Evolutionary conservation across 148 eudicot species (phyloP).

Genomic region (Rhododendron williamsianum): DNA sequence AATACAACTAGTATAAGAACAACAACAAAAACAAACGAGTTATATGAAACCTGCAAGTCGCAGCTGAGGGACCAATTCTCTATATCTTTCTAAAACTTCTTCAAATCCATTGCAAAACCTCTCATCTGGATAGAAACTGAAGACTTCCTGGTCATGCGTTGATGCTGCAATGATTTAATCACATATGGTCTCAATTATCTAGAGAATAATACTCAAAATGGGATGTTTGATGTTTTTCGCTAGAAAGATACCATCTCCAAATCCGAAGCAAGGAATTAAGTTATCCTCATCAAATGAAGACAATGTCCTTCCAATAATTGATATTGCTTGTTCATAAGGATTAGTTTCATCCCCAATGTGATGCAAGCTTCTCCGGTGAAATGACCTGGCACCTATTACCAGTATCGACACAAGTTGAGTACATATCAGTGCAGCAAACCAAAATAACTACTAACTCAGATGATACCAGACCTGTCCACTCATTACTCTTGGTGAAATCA

Average conservation of each 20-base stretch:
- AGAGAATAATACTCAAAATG: neutral
- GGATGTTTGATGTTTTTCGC: neutral
- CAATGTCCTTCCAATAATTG: constrained; percentile 52
- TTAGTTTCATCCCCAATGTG: constrained; percentile 38
- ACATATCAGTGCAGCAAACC: neutral
- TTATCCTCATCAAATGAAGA: constrained; percentile 56
- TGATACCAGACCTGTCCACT: constrained; percentile 47
- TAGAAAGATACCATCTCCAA: constrained; percentile 47
- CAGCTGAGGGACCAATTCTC: constrained; percentile 48
- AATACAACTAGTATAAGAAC: neutral
- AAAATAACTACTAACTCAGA: neutral
- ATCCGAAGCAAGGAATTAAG: constrained; percentile 56
- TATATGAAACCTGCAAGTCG: constrained; percentile 44
- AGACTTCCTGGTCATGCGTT: constrained; percentile 61
- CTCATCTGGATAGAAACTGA: constrained; percentile 45
- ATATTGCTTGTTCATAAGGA: constrained; percentile 56
- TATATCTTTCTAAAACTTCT: constrained; percentile 40
- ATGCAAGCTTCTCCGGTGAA: constrained; percentile 45
- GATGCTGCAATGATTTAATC: constrained; percentile 32
- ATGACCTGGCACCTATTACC: constrained; percentile 43
- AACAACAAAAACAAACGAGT: neutral
- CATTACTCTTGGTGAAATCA: constrained; percentile 65
- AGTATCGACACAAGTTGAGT: neutral
- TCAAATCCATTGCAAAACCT: constrained; percentile 50
- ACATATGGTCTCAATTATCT: neutral